Base-by-base conservation (phyloP, 1,284 basidiomycete species). In the Trametes pubescens region DNA sequence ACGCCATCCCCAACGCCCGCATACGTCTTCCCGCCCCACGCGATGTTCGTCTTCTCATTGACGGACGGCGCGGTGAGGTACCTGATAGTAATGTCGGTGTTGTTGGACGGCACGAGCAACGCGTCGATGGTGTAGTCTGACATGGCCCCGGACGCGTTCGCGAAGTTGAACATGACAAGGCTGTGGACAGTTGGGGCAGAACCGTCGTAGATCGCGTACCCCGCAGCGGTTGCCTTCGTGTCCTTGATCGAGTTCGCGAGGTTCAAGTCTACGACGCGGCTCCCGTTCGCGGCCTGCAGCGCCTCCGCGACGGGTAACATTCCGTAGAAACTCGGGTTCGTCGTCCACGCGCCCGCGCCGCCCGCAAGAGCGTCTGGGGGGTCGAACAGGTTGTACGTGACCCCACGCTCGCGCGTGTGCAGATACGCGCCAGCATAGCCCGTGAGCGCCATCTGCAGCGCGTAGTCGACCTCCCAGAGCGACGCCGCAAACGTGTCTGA, bases 401-500 rank as follows among this genome's bases (percentile, higher is more conserved):
- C 78, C 10, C 82, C 82, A 29, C 75, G 73, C 71, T 86, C 84
- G 46, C 84, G 80, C 5, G 82, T 84, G 67, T 86, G 84, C 24
- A 86, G 71, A 64, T 81, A 83, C 18, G 81, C 82, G 21, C 77
- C 81, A 21, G 74, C 74, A 71, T 82, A 83, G 24, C 84, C 82
- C 26, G 82, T 77, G 22, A 78, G 74, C 40, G 84, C 84, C 73
- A 85, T 74, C 69, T 85, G 83, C 49, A 87, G 74, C 6, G 83
- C 79, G 68, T 84, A 84, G 66, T 87, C 84, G 10, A 81, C 68
- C 0, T 80, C 80, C 89, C 88, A 91, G 47, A 91, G 76, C 4
- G 87, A 80, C 4, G 84, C 84, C 7, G 81, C 88, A 68, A 90
- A 91, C 34, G 84, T 86, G 69, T 90, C 81, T 14, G 86, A 88